phyloP scores from a whole-genome alignment of 169 alveolate genomes.

The Plasmodium ovale region DNA sequence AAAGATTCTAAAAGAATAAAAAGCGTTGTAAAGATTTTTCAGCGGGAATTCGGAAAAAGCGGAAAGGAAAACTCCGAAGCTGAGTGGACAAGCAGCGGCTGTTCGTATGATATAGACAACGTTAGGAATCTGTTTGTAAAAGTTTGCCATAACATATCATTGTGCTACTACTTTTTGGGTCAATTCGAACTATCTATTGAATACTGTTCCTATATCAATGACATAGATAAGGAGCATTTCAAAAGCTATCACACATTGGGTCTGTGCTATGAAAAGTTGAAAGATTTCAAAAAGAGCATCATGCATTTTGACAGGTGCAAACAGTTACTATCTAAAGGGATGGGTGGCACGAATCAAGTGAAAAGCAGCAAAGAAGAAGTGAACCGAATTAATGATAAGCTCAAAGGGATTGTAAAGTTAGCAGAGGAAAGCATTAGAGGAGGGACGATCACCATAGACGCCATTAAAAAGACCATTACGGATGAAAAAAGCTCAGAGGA shows the following conservation, averaged over 20 bases:
- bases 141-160: constrained; percentile 58
- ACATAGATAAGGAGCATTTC: constrained; percentile 29
- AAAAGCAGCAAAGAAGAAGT: constrained; percentile 5
- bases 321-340: neutral
- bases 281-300: constrained; percentile 38
- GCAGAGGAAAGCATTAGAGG: constrained; percentile 4
- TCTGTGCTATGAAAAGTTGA: constrained; percentile 51
- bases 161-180: constrained; percentile 58
- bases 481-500: constrained; percentile 35
- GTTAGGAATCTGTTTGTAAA: constrained; percentile 25
- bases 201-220: constrained; percentile 48
- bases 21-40: constrained; percentile 27
- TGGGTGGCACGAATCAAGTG: neutral
- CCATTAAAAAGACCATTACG: neutral
- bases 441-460: constrained; percentile 6
- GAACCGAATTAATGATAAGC: constrained; percentile 31
- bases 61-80: neutral
- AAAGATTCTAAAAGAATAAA: neutral
- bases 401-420: constrained; percentile 3
- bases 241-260: constrained; percentile 73
- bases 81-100: neutral
- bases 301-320: constrained; percentile 44
- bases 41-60: neutral
- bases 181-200: constrained; percentile 17
- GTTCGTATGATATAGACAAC: neutral